Evolutionary conservation across 331 rosid species (phyloP), one percentile per base, ranked within the genome.

Genomic region (Rhamnella rubrinervis): DNA sequence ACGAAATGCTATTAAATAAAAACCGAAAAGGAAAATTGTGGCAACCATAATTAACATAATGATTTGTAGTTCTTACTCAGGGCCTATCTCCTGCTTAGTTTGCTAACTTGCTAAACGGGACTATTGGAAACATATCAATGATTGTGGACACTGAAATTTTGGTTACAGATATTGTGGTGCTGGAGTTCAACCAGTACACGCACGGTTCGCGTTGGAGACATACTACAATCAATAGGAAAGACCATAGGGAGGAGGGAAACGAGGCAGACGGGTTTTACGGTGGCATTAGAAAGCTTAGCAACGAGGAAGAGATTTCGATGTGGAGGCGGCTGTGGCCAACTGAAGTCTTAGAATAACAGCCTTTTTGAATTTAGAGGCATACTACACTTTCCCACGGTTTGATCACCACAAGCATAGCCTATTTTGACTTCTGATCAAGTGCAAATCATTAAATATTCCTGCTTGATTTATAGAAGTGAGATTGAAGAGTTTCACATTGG

Each of bases 201-300:
- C 64, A 52, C 1, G 96, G 83, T 37, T 93, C 97, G 0, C 82
- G 96, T 15, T 93, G 98, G 98, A 86, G 96, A 65, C 86, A 17
- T 39, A 65, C 92, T 18, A 63, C 59, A 18, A 65, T 93, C 63
- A 81, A 75, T 65, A 64, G 98, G 80, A 85, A 75, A 76, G 82
- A 87, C 67, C 97, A 93, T 35, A 52, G 89, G 56, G 92, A 88
- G 68, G 92, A 85, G 50, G 98, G 97, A 53, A 83, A 88, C 18
- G 96, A 85, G 64, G 88, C 79, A 6, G 97, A 90, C 37, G 97
- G 97, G 14, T 93, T 89, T 57, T 93, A 91, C 25, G 98, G 97
- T 5, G 98, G 98, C 73, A 65, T 91, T 70, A 77, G 98, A 67
- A 93, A 88, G 85, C 85, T 93, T 13, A 64, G 69, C 69, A 66